Evolutionary conservation across 768 basidiomycete genomes (phyloP), one percentile per base, ranked within the genome.

Genomic region (Tubosaeta sp.): DNA sequence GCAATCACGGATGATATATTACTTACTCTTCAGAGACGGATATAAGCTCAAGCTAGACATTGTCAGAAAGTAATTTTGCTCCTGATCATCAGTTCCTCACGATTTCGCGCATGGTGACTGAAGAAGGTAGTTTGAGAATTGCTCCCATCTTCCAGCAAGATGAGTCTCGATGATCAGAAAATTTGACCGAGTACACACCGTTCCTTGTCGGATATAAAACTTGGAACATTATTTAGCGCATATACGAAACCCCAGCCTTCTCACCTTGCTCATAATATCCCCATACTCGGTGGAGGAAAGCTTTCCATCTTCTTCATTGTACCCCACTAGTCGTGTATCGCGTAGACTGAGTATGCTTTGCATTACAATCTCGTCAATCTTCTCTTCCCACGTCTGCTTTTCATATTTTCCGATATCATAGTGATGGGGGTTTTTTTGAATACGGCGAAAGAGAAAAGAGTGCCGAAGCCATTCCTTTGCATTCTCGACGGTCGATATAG

Each of bases 371-470:
- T 85, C 81, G 47, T 90, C 85, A 5, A 93, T 65, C 48, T 81
- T 76, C 46, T 84, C 82, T 59, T 86, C 76, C 85, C 88, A 91
- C 1, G 80, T 76, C 58, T 83, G 79, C 25, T 72, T 70, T 6
- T 75, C 72, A 13, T 72, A 69, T 64, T 84, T 83, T 14, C 76
- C 78, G 19, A 87, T 71, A 8, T 81, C 74, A 63, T 98, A 99
- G 63, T 86, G 79, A 9, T 65, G 63, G 0, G 94, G 91, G 62
- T 99, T 97, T 66, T 84, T 83, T 58, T 84, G 81, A 51, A 99
- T 83, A 19, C 97, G 79, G 48, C 87, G 86, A 63, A 81, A 95
- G 13, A 99, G 72, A 69, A 97, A 99, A 0, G 95, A 90, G 50
- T 79, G 82, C 19, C 76, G 79, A 25, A 95, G 71, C 97, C 97